phyloP scores from a whole-genome alignment of 371 early-diverging fungal species.

The Mortierella sp. region DNA sequence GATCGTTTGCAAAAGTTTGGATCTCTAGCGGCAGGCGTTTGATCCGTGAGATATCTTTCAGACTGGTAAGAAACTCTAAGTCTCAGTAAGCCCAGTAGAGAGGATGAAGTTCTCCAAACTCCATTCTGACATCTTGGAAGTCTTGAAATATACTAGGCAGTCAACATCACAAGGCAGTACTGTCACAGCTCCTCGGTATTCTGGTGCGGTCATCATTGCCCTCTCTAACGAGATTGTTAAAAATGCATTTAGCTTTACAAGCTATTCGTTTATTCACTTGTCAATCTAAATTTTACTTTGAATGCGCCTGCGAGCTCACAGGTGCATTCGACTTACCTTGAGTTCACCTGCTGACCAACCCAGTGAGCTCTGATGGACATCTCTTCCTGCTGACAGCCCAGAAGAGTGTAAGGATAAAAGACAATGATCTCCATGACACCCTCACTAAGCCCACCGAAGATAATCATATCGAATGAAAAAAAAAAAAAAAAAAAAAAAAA shows the following conservation, averaged over 20 bases:
- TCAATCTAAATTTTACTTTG: conserved; percentile 7
- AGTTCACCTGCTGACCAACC: conserved; percentile 24
- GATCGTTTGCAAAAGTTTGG: conserved; percentile 15
- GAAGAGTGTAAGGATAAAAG: conserved; percentile 24
- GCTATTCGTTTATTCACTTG: conserved; percentile 10
- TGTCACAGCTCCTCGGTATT: conserved; percentile 18
- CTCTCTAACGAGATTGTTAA: no score
- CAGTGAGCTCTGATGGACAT: conserved; percentile 24
- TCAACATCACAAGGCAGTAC: conserved; percentile 10
- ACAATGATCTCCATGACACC: conserved; percentile 13
- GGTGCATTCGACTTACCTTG: conserved; percentile 16
- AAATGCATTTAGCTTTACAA: conserved; percentile 2
- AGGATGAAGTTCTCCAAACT: conserved; percentile 17
- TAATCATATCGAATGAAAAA: no score
- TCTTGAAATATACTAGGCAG: conserved; percentile 12
- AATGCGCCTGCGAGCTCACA: conserved; percentile 20
- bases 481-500: no score
- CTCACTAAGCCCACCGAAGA: conserved; percentile 9
- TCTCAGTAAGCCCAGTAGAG: conserved; percentile 16
- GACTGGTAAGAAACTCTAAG: not conserved
- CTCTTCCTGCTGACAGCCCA: conserved; percentile 26
- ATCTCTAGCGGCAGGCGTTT: conserved; percentile 16
- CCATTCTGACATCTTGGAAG: conserved; percentile 29
- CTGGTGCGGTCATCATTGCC: conserved; percentile 7
- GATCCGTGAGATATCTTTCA: conserved; percentile 10